A percentile compares a stretch with the other conserved stretches of the same genome.
Conservation (phyloP, 768 basidiomycete genomes). For the Kwoniella newhampshirensis region DNA sequence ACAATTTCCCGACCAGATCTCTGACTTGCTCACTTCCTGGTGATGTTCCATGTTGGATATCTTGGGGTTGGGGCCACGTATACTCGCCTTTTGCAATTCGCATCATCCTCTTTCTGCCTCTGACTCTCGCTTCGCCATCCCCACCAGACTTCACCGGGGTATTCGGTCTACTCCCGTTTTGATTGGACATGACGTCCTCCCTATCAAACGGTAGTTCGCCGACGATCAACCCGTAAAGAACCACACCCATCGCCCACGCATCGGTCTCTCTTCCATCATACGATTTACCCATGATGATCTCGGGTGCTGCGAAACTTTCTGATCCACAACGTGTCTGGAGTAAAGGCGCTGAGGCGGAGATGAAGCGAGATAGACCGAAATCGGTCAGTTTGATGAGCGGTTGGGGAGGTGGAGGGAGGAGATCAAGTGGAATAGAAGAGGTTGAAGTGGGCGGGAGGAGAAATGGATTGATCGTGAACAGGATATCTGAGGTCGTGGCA, state of each 20-base stretch:
- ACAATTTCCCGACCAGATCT: conserved; percentile 62
- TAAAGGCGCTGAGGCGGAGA: conserved; percentile 64
- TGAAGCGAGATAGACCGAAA: conserved; percentile 84
- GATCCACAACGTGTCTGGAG: conserved; percentile 80
- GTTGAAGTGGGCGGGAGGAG: conserved; percentile 41
- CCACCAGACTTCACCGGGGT: conserved; percentile 5
- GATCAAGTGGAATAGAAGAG: conserved; percentile 33
- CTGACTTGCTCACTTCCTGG: conserved; percentile 43
- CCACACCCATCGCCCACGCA: conserved; percentile 87
- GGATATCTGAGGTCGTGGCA: too few relatives aligned
- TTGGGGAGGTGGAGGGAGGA: conserved; percentile 52
- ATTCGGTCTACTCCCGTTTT: conserved; percentile 39
- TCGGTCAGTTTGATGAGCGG: conserved; percentile 81
- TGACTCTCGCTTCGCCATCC: conserved; percentile 24
- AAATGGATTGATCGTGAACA: conserved; percentile 64
- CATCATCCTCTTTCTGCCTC: conserved; percentile 58
- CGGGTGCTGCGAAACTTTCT: conserved; percentile 76
- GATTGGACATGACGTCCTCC: conserved; percentile 9
- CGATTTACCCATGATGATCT: conserved; percentile 57
- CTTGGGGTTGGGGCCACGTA: conserved; percentile 61
- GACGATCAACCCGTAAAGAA: conserved; percentile 72
- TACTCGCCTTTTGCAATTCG: conserved; percentile 78
- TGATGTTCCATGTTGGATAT: too few relatives aligned
- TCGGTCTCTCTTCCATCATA: conserved; percentile 86
- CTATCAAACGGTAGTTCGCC: conserved; percentile 70